phyloP scores from a whole-genome alignment of 345 rosid genomes.

The Aegle marmelos region DNA sequence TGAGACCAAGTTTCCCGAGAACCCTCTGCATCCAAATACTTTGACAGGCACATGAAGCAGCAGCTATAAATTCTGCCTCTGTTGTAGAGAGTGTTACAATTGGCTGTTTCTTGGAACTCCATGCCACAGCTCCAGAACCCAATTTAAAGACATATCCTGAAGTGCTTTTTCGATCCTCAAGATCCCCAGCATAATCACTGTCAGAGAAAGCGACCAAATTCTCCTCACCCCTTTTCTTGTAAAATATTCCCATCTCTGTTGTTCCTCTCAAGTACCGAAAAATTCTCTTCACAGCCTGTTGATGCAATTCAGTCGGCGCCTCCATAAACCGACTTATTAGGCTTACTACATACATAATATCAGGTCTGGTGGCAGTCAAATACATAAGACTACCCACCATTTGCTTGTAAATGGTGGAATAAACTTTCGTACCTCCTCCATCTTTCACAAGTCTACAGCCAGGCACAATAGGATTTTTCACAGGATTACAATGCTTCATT shows the following conservation, averaged over 20 bases:
- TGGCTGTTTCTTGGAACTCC: background rate
- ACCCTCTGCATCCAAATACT: background rate
- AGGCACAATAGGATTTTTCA: background rate
- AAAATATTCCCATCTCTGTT: too few relatives aligned
- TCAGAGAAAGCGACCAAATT: background rate
- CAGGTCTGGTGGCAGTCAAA: background rate
- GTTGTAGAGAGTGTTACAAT: background rate
- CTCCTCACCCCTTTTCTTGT: background rate
- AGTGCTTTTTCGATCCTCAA: background rate
- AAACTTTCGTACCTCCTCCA: background rate
- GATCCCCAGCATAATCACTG: background rate
- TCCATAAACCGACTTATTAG: background rate
- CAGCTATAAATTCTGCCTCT: background rate
- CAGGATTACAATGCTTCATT: background rate
- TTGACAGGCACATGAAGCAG: background rate
- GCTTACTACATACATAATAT: background rate
- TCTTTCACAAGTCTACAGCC: background rate
- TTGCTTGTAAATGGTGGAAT: background rate
- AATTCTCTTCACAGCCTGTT: background rate
- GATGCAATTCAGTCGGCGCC: background rate
- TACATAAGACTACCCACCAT: background rate
- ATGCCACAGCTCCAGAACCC: background rate
- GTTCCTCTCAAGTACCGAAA: too few relatives aligned
- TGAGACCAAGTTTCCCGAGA: too few relatives aligned
- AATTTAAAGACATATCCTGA: background rate